Conservation (phyloP, 2,329 filamentous ascomycete species). For the Rutstroemia sp. region DNA sequence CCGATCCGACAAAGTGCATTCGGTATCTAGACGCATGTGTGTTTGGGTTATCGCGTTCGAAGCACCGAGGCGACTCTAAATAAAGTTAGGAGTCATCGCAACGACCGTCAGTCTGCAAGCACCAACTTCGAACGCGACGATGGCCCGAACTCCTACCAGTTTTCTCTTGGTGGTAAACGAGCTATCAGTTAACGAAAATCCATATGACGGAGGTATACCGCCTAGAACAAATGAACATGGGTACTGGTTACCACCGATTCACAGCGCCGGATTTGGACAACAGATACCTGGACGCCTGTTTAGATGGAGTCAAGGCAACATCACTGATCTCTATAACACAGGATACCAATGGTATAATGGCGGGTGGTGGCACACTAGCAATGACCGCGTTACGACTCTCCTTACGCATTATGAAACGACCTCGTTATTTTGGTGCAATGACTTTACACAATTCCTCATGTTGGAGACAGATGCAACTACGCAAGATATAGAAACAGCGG, state of each 20-base stretch:
- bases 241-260: slow-evolving; percentile 20
- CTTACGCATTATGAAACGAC: slow-evolving; percentile 11
- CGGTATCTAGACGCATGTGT: background rate
- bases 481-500: slow-evolving; percentile 4
- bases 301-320: slow-evolving; percentile 18
- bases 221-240: slow-evolving; percentile 11
- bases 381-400: background rate
- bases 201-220: slow-evolving; percentile 10
- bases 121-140: background rate
- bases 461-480: slow-evolving; percentile 12
- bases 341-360: slow-evolving; percentile 11
- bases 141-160: slow-evolving; percentile 15
- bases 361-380: background rate
- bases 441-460: slow-evolving; percentile 16
- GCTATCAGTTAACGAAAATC: slow-evolving; percentile 31
- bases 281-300: slow-evolving; percentile 18
- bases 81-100: background rate
- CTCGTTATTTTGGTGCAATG: slow-evolving; percentile 20
- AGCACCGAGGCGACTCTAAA: background rate
- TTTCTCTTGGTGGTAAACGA: slow-evolving; percentile 35
- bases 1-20: background rate
- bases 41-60: background rate
- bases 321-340: slow-evolving; percentile 4
- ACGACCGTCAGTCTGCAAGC: background rate
- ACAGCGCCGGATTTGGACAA: slow-evolving; percentile 12